Evolutionary conservation across 2,329 filamentous ascomycete species (phyloP), one percentile per base, ranked within the genome.

Genomic region (Hypoxylon sp.): DNA sequence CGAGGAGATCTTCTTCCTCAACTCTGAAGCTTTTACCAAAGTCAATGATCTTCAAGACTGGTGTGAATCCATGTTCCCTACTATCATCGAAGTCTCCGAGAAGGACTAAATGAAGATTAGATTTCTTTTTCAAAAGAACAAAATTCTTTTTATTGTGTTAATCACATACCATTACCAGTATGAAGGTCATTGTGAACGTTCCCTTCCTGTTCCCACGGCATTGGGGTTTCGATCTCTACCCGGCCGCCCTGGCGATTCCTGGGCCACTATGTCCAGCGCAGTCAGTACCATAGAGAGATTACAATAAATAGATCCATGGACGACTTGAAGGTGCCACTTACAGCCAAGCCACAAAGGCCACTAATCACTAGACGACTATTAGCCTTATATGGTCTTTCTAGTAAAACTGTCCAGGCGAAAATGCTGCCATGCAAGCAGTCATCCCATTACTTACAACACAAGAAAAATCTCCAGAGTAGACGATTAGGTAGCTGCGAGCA

Each of bases 401-500:
- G n/a, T n/a, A n/a, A n/a, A 41, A 16, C 19, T 9, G 14, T 12
- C 41, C 32, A n/a, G 32, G 11, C 3, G 32, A n/a, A 11, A 39
- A 16, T 19, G 6, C 7, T 29, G 32, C 34, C 14, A 32, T 37
- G 37, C 1, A 4, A 39, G 8, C 21, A 32, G 5, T 8, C 19
- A 45, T 50, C 2, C 14, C 23, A 16, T 58, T 9, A 65, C 63
- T 57, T 65, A 65, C 63, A 30, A 47, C 63, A 65, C 23, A 61
- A 58, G 30, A 65, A 61, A 12, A 65, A 61, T 43, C 56, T 61
- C 62, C 62, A 65, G 30, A 65, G 62, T 23, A 65, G 43, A 37
- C 63, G 63, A 9, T 65, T 65, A 16, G 63, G 57, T 48, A 65
- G 32, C 5, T 30, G 34, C 1, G 7, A 4, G 3, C 52, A 5